phyloP scores from a whole-genome alignment of 768 basidiomycete species.

The Cystoderma amianthinum region DNA sequence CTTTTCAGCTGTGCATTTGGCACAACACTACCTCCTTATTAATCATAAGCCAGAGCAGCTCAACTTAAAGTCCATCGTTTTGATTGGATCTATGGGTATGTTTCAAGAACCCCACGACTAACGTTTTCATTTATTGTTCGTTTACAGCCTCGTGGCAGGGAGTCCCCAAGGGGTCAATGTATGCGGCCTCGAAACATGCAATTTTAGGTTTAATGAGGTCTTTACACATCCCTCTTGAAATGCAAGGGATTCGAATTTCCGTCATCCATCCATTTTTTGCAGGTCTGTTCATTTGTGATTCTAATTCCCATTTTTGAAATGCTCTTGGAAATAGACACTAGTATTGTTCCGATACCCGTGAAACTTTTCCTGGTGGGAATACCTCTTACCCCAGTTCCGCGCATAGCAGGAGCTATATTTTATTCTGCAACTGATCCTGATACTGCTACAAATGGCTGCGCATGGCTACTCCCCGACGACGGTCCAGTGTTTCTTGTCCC shows the following conservation, averaged over 20 bases:
- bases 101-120: no score
- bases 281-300: conserved; percentile 23
- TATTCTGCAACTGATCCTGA: conserved; percentile 41
- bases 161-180: conserved; percentile 35
- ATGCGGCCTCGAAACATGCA: conserved; percentile 48
- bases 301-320: background rate
- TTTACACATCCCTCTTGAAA: conserved; percentile 25
- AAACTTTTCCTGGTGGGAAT: conserved; percentile 43
- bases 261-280: conserved; percentile 50
- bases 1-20: conserved; percentile 37
- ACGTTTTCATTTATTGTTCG: no score
- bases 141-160: conserved; percentile 41
- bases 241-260: conserved; percentile 33
- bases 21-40: conserved; percentile 39
- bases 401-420: conserved; percentile 47
- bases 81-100: conserved; percentile 51
- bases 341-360: conserved; percentile 28
- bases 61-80: conserved; percentile 41
- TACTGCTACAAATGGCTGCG: conserved; percentile 33
- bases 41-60: conserved; percentile 24
- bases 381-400: conserved; percentile 36
- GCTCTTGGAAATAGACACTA: conserved; percentile 28
- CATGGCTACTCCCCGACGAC: conserved; percentile 41
- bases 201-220: conserved; percentile 47
- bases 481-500: conserved; percentile 41